Evolutionary conservation across 2,329 filamentous ascomycete genomes (phyloP).

Genomic region (Venturia carpophila): DNA sequence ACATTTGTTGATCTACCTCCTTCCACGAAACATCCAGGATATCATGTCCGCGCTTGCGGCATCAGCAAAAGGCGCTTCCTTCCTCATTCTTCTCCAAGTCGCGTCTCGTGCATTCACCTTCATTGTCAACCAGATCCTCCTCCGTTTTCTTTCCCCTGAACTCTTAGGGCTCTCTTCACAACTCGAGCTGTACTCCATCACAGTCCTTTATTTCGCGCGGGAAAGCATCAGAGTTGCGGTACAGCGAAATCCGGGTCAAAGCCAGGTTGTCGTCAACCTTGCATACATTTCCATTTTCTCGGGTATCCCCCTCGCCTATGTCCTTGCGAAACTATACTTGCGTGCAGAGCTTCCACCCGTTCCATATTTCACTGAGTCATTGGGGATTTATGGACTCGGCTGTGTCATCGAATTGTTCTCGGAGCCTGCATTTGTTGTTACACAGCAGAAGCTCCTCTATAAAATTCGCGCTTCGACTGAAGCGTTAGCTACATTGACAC

Average conservation of each 20-base stretch:
- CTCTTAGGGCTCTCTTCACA: constrained; percentile 81
- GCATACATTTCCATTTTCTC: constrained; percentile 70
- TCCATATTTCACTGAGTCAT: constrained; percentile 54
- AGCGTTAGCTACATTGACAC: constrained; percentile 67
- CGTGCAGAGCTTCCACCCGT: constrained; percentile 45
- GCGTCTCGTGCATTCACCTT: constrained; percentile 85
- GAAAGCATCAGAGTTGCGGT: constrained; percentile 88
- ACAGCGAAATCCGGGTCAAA: constrained; percentile 58
- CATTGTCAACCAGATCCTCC: constrained; percentile 79
- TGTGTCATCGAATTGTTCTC: constrained; percentile 68
- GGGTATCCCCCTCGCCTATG: constrained; percentile 55
- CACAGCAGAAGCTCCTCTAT: constrained; percentile 75
- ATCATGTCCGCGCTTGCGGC: constrained; percentile 18
- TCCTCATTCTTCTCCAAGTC: constrained; percentile 83
- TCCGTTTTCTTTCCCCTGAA: constrained; percentile 79
- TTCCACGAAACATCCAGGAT: not conserved
- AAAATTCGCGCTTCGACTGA: constrained; percentile 75
- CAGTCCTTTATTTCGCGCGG: constrained; percentile 87
- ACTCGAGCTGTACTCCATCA: constrained; percentile 85
- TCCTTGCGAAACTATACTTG: constrained; percentile 62
- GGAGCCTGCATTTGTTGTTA: constrained; percentile 82
- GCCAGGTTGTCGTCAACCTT: constrained; percentile 79
- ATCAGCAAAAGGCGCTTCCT: constrained; percentile 55
- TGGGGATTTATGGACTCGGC: constrained; percentile 49
- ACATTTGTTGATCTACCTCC: not conserved